Evolutionary conservation across 306 rosid species (phyloP), one percentile per base, ranked within the genome.

Genomic region (Castanopsis chinensis): DNA sequence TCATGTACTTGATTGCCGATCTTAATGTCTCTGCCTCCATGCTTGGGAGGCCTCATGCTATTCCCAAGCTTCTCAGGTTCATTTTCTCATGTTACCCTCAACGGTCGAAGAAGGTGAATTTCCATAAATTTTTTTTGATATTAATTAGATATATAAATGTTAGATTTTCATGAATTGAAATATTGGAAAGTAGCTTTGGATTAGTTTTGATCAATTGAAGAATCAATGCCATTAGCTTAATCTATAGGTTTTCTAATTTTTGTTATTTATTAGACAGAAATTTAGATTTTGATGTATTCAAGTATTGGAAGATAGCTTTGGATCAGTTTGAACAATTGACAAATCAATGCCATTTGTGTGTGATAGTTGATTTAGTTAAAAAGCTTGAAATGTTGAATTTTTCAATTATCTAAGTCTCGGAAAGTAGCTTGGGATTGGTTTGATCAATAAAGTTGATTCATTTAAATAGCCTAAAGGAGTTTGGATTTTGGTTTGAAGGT

Each of bases 81-180:
- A 91, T 95, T 63, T 95, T 90, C 70, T 91, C 99, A 25, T 92
- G 97, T 82, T 93, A 95, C 79, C 99, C 99, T 84, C 91, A 80
- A 81, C 83, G 84, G 71, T 89, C 98, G 7, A 92, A 88, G 71
- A 88, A 86, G 92, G 98, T 92, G 27, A 81, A 57, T 23, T 64
- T 28, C 78, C 72, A 3, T 41, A 17, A 68, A 15, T 5, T 35
- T 21, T 21, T 60, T 76, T 25, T 45, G 41, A 21, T 35, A 13
- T 81, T 81, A 59, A 10, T 23, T 37, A 37, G 43, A 37, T 7
- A 51, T 52, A 13, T 15, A 71, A 33, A 18, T 57, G 27, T 77
- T 20, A 23, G 20, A 13, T 35, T 74, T 63, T 59, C 13, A 59
- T 13, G 32, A 9, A 59, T 23, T 25, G 20, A 59, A 59, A 12